phyloP scores from a whole-genome alignment of 805 yeast genomes.

The Wickerhamia fluorescens region DNA sequence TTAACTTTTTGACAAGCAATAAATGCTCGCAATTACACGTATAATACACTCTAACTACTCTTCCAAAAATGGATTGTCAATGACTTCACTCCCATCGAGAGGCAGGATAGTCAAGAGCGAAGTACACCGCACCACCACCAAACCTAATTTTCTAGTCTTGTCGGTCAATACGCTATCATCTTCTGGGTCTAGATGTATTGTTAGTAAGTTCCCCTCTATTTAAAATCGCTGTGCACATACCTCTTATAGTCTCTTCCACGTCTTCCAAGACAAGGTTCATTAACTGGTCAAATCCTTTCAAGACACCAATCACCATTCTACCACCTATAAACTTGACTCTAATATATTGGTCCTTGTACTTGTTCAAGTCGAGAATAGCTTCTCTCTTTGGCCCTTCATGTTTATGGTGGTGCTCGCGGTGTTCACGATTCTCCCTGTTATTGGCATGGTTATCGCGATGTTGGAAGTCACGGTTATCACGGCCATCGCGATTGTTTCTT shows the following conservation, averaged over 20 bases:
- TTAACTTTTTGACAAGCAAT: too few relatives aligned
- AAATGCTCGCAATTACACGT: too few relatives aligned
- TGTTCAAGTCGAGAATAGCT: slow-evolving; percentile 75
- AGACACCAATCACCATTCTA: slow-evolving; percentile 68
- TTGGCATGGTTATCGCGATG: too few relatives aligned
- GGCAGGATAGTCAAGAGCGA: slow-evolving; percentile 69
- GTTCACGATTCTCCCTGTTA: slow-evolving; percentile 4
- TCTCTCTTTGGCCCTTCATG: slow-evolving; percentile 82
- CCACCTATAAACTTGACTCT: slow-evolving; percentile 83
- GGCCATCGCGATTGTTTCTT: slow-evolving; percentile 6
- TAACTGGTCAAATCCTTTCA: slow-evolving; percentile 79
- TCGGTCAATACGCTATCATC: slow-evolving; percentile 49
- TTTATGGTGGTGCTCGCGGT: slow-evolving; percentile 13
- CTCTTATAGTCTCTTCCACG: slow-evolving; percentile 57
- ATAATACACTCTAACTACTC: too few relatives aligned
- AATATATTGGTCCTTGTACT: slow-evolving; percentile 65
- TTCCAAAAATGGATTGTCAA: slow-evolving; percentile 58
- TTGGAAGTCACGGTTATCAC: slow-evolving; percentile 1
- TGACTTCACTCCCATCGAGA: slow-evolving; percentile 59
- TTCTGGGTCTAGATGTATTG: slow-evolving; percentile 41
- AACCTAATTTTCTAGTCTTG: slow-evolving; percentile 62
- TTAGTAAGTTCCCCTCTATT: slow-evolving; percentile 7
- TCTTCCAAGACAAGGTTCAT: slow-evolving; percentile 75
- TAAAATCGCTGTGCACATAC: too few relatives aligned
- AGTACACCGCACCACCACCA: slow-evolving; percentile 84